Percentiles rank a stretch among this genome's conserved stretches.
These are phyloP conservation scores for Magnusiomyces paraingens DNA, from an alignment of 1,139 yeast genomes.

Conservation along the genomic window DNA sequence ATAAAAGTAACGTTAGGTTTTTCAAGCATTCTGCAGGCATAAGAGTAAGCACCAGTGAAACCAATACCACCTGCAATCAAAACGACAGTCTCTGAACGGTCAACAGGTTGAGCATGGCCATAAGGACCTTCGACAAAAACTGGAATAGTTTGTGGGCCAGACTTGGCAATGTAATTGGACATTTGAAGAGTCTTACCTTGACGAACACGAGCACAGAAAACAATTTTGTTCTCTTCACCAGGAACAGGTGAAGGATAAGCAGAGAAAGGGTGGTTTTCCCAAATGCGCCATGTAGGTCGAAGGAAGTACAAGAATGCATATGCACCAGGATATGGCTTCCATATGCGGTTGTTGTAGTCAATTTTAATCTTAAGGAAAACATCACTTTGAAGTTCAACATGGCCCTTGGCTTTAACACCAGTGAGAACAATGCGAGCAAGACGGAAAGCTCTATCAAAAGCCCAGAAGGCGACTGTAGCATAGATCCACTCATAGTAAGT, in stretches of 20 bases:
- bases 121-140: slow-evolving; percentile 55
- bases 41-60: slow-evolving; percentile 44
- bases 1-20: slow-evolving; percentile 37
- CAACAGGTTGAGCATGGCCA: slow-evolving; percentile 43
- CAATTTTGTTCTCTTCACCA: slow-evolving; percentile 25
- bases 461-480: slow-evolving; percentile 36
- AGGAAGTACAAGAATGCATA: slow-evolving; percentile 54
- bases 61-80: slow-evolving; percentile 65
- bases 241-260: slow-evolving; percentile 32
- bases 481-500: slow-evolving; percentile 41
- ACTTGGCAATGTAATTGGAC: slow-evolving; percentile 19
- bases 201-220: slow-evolving; percentile 32
- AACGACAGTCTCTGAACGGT: slow-evolving; percentile 44
- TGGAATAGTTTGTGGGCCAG: slow-evolving; percentile 21
- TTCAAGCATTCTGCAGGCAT: slow-evolving; percentile 29
- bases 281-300: slow-evolving; percentile 41
- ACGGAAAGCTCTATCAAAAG: slow-evolving; percentile 35
- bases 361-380: slow-evolving; percentile 26
- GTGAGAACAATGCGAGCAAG: slow-evolving; percentile 32
- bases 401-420: slow-evolving; percentile 39
- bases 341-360: slow-evolving; percentile 25
- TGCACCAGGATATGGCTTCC: slow-evolving; percentile 49
- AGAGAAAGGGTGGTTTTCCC: slow-evolving; percentile 69
- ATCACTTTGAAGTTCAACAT: slow-evolving; percentile 23
- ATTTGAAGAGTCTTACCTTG: slow-evolving; percentile 27